Evolutionary conservation across 257 asterid genomes (phyloP).

Genomic region (Marsdenia floribunda): DNA sequence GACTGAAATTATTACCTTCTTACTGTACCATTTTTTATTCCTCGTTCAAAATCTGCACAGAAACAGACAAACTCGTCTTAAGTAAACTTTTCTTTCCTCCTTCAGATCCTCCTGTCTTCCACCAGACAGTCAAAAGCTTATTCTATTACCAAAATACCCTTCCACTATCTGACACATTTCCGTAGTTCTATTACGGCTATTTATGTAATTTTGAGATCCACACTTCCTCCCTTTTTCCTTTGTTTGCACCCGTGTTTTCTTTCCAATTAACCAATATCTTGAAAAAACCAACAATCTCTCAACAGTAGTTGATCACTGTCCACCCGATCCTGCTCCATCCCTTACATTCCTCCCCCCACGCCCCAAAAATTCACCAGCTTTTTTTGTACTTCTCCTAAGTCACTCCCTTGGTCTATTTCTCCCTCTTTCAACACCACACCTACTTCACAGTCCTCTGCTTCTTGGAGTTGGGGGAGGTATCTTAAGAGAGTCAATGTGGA

Average conservation of each 20-base stretch:
- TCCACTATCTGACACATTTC: not conserved
- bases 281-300: constrained; percentile 11
- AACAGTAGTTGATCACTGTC: not conserved
- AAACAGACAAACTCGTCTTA: constrained; percentile 26
- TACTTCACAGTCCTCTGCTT: not conserved
- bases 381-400: not conserved
- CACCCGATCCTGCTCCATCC: not conserved
- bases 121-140: not conserved
- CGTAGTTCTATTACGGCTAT: constrained; percentile 4
- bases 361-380: not conserved
- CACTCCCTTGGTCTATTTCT: not conserved
- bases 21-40: not conserved
- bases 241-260: constrained; percentile 21
- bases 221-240: constrained; percentile 1
- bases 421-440: constrained; percentile 15
- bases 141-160: constrained; percentile 28
- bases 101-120: constrained; percentile 50
- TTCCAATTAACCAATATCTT: constrained; percentile 22
- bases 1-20: too few relatives aligned
- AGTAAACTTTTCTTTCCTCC: constrained; percentile 11
- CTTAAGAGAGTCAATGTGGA: not conserved
- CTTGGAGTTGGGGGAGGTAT: not conserved
- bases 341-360: not conserved
- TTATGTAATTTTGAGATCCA: not conserved
- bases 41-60: constrained; percentile 13